A percentile compares a stretch with the other conserved stretches of the same genome.
These are phyloP conservation scores for Silene coronaria DNA, from an alignment of 179 eudicot genomes.

Conservation along the genomic window DNA sequence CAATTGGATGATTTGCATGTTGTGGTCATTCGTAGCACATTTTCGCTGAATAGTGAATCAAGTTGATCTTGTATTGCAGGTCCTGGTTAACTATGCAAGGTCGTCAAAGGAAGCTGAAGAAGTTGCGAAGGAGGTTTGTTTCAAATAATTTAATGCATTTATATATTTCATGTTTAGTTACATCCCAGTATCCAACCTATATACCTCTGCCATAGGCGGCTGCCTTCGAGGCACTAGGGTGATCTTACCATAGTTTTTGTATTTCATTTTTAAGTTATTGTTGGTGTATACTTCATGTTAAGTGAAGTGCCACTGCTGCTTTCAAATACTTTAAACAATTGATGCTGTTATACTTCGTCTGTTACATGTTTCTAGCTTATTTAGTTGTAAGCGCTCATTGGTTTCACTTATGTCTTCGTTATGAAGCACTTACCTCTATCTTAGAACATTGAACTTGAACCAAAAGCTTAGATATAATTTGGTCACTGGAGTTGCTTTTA, in stretches of 20 bases:
- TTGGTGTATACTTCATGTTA: background rate
- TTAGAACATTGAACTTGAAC: background rate
- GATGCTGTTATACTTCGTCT: background rate
- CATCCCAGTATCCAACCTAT: background rate
- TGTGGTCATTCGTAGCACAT: background rate
- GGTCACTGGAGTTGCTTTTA: background rate
- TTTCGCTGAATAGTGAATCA: background rate
- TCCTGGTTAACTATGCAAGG: constrained; percentile 71
- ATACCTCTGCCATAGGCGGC: background rate
- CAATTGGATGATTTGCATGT: too few species aligned
- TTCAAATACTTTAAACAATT: background rate
- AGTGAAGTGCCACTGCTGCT: background rate
- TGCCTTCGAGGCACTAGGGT: background rate
- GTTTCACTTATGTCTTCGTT: background rate
- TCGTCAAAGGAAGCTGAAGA: constrained; percentile 69
- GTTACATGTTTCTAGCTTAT: background rate
- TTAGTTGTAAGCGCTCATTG: background rate
- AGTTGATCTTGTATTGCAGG: constrained; percentile 37
- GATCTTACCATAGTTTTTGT: background rate
- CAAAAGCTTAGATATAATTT: background rate
- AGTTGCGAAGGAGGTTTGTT: constrained; percentile 61
- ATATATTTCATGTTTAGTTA: background rate
- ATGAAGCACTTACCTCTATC: background rate
- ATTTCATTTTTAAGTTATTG: background rate
- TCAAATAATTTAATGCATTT: background rate